Evolutionary conservation across 2,329 filamentous ascomycete species (phyloP), one percentile per base, ranked within the genome.

Genomic region (Leptographium galeiforme): DNA sequence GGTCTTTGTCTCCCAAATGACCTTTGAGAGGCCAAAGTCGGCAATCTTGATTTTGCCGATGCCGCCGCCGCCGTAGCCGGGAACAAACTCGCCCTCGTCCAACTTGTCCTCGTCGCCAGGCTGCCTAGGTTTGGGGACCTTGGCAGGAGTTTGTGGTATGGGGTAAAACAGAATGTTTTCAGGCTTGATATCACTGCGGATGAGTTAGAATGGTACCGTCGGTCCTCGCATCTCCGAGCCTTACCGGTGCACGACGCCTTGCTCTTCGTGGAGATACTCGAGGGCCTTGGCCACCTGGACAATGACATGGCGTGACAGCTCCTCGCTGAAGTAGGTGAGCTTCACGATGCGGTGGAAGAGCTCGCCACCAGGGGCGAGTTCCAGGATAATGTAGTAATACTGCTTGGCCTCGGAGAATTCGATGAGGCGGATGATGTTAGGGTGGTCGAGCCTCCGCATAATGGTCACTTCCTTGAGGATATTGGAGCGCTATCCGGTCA

Each of bases 391-490:
- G 72, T 94, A 98, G 70, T 97, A 97, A 67, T 96, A 96, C 67
- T 97, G 89, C 55, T 80, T 79, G 1, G 90, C 94, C 69, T 98
- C 93, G 58, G 86, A 86, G 65, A 97, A 97, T 63, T 95, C 89
- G 63, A 97, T 78, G 55, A 98, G 80, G 66, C 89, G 91, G 68
- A 96, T 82, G 57, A 98, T 93, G 66, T 97, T 97, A 57, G 91
- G 90, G 61, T 98, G 93, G 60, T 97, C 89, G 48, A 98, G 77
- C 63, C 94, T 87, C 58, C 90, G 88, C 91, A 98, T 98, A 61
- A 98, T 98, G 64, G 95, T 88, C 14, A 98, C 93, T 69, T 98
- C 93, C 71, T 98, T 98, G 57, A 98, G 73, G 60, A 98, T 97
- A 64, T 97, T 98, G 58, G 91, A 88, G 71, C 93, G 81, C 93